Base-by-base conservation (phyloP, 352 stramenopile species). In the Pythium vanterpoolii region DNA sequence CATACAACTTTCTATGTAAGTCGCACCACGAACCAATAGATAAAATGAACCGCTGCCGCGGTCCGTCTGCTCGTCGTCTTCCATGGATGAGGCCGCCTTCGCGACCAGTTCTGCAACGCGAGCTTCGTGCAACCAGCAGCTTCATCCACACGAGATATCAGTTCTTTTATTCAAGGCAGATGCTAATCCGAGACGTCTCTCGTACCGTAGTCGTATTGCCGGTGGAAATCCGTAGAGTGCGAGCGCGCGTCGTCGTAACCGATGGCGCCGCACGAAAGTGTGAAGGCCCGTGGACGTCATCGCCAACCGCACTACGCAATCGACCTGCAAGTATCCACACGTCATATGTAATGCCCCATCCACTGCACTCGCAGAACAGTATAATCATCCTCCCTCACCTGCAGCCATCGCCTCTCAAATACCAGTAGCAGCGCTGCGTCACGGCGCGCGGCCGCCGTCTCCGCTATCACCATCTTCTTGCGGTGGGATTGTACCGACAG, bases 321-420 rank as follows among this genome's bases (percentile, higher is more conserved):
- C 56, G 16, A 64, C 45, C 60, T 67, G 36, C 5, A 9, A 19
- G n/a, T 23, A 13, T 10, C 14, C 14, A 44, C 23, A 47, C 16
- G 40, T 16, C 19, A 45, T 27, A 18, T 28, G 36, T 19, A 18
- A 44, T 28, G 2, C 10, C 24, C 0, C 33, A 31, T 19, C 2
- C 11, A 28, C 34, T 7, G 4, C 18, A 56, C 11, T 13, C 13
- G 40, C 1, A 40, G 16, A 5, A 24, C 21, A 33, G 3, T 21
- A 52, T 44, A 7, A 23, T 3, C n/a, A 6, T 13, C 2, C 38
- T 44, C 38, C 7, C 28, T 6, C 13, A 87, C 79, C 43, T 87
- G 49, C 0, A 89, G 16, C 77, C 74, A 89, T 43, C 56, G 54
- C 6, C 61, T 49, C 18, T 60, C 65, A 13, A 78, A 36, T 10